phyloP scores from a whole-genome alignment of 208 protist genomes.

The Willaertia magna region DNA sequence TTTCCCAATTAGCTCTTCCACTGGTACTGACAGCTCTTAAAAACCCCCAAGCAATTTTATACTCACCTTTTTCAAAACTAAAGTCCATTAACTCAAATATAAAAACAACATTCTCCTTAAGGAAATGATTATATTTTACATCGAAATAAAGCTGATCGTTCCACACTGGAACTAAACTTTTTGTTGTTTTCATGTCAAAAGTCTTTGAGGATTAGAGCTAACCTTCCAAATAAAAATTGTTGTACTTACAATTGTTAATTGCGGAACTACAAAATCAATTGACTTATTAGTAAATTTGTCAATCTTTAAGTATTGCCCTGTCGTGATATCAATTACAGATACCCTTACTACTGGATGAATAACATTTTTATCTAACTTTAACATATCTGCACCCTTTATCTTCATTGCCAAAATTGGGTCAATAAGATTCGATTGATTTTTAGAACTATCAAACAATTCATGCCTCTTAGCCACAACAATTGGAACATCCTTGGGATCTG shows the following conservation, averaged over 20 bases:
- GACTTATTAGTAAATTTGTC: not conserved
- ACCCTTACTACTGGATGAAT: not conserved
- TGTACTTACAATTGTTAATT: not conserved
- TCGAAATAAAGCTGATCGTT: not conserved
- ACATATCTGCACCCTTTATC: not conserved
- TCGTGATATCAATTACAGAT: not conserved
- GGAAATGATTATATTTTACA: not conserved
- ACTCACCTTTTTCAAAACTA: not conserved
- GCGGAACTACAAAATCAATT: not conserved
- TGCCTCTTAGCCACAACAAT: not conserved
- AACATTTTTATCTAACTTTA: not conserved
- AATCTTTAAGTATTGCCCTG: not conserved
- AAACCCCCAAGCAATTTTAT: not conserved
- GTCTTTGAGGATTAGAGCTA: too few species aligned
- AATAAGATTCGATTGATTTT: too few species aligned
- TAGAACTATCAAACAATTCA: not conserved
- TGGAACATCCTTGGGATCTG: not conserved
- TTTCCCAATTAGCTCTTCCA: not conserved
- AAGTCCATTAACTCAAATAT: conserved; percentile 15
- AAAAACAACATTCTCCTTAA: conserved; percentile 9
- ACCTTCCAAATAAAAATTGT: too few species aligned
- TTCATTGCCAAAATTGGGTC: not conserved
- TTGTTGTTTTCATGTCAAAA: not conserved
- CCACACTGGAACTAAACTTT: not conserved
- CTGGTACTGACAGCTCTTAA: not conserved